phyloP scores from a whole-genome alignment of 2,329 filamentous ascomycete genomes.

The Arthrobotrys musiformis region DNA sequence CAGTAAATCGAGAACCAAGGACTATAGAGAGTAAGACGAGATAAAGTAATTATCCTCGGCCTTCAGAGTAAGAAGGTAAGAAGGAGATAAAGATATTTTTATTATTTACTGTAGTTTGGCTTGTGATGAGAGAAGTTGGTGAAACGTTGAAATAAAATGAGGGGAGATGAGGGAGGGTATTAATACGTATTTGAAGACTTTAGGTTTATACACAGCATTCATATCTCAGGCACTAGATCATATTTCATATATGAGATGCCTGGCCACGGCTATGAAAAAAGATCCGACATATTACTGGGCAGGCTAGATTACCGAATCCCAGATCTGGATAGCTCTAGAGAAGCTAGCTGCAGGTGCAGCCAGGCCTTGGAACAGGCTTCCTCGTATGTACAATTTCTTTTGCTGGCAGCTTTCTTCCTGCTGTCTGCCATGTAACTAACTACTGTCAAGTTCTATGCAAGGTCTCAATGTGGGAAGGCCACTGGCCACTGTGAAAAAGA shows the following conservation, averaged over 20 bases:
- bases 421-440: background rate
- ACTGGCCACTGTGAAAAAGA: conserved; percentile 13
- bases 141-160: conserved; percentile 50
- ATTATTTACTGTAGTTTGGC: conserved; percentile 10
- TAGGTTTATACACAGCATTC: conserved; percentile 33
- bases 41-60: conserved; percentile 45
- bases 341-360: conserved; percentile 40
- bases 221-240: conserved; percentile 44
- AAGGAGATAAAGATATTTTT: conserved; percentile 35
- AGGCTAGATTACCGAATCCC: conserved; percentile 48
- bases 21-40: conserved; percentile 22
- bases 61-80: conserved; percentile 30
- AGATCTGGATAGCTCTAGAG: conserved; percentile 33
- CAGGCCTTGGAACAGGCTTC: conserved; percentile 10
- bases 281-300: conserved; percentile 35
- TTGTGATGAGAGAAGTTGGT: conserved; percentile 52
- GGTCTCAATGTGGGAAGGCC: conserved; percentile 24
- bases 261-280: conserved; percentile 4
- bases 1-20: conserved; percentile 10
- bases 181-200: conserved; percentile 42
- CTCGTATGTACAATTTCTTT: conserved; percentile 42
- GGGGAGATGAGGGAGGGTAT: conserved; percentile 55
- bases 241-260: conserved; percentile 46
- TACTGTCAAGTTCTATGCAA: conserved; percentile 33
- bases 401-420: conserved; percentile 23